Evolutionary conservation across 345 rosid genomes (phyloP), one percentile per base, ranked within the genome.

Genomic region (Moricandia moricandioides): DNA sequence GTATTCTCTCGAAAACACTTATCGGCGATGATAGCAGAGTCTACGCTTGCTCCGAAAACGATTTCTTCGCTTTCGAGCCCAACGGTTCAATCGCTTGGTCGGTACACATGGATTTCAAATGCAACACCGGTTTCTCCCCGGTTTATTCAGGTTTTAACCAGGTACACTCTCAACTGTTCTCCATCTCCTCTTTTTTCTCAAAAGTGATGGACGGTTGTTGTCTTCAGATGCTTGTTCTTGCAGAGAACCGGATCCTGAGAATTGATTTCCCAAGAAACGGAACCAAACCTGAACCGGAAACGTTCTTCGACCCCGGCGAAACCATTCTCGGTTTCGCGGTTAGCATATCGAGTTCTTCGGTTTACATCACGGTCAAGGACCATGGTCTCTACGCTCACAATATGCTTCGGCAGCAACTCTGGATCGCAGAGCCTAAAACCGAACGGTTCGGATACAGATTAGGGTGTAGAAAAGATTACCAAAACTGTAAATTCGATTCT

Each of bases 51-150:
- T 86, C 88, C 2, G 85, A 82, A 14, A 84, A 76, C 59, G 84
- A 81, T 51, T 79, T 94, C n/a, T 86, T 84, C 54, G 86, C 90
- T 52, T 94, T 94, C 37, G 89, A 88, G 69, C 79, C 74, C 54
- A 91, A 88, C 60, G 97, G 98, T 18, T 85, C 95, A 13, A 71
- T 94, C 18, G 85, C 90, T 49, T 94, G 96, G 98, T 81, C 91
- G 0, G 65, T 85, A 18, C 87, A 85, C 69, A 82, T 94, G 82
- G 76, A 74, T 71, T 88, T 74, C 70, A 71, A 80, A n/a, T 91
- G 98, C 78, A 82, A 85, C 54, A 64, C 69, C 54, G 52, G 47
- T 54, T 71, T 77, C 8, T 24, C 93, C 76, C 97, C 95, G 17
- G 84, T 88, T 76, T 84, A 77, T 43, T 93, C 91, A 3, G 89